Conservation (phyloP, 305 asterid genomes). For the Solanum hybrid region DNA sequence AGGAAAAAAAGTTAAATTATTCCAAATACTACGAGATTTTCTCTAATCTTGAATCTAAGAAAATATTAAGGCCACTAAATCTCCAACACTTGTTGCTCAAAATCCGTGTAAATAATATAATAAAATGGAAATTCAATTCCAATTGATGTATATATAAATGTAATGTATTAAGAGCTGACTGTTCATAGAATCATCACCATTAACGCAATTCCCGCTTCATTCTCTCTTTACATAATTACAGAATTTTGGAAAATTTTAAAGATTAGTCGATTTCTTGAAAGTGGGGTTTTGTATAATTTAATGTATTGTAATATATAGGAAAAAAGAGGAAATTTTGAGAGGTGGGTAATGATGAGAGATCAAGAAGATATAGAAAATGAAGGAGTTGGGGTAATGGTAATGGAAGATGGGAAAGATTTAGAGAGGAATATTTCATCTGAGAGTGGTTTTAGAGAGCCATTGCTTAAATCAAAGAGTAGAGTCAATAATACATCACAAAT, state of each 20-base stretch:
- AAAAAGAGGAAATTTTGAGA: background rate
- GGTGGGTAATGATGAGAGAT: conserved; percentile 1
- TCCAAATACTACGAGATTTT: background rate
- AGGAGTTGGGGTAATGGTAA: background rate
- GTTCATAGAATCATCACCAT: background rate
- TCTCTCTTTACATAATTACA: background rate
- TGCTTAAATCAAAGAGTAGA: conserved; percentile 40
- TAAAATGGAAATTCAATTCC: background rate
- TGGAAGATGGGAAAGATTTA: background rate
- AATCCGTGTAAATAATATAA: background rate
- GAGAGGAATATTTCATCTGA: background rate
- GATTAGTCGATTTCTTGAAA: background rate
- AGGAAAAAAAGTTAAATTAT: background rate
- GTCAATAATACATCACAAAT: conserved; percentile 76
- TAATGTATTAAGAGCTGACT: background rate
- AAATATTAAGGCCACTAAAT: background rate
- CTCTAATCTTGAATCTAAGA: background rate
- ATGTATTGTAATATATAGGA: background rate
- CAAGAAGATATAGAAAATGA: conserved; percentile 6
- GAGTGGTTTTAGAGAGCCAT: conserved; percentile 36
- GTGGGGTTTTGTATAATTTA: conserved; percentile 2
- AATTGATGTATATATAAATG: background rate
- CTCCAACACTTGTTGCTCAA: background rate
- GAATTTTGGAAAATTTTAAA: background rate
- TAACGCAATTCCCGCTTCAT: background rate